Conservation (phyloP, 768 basidiomycete species). For the Naematelia aurantialba region DNA sequence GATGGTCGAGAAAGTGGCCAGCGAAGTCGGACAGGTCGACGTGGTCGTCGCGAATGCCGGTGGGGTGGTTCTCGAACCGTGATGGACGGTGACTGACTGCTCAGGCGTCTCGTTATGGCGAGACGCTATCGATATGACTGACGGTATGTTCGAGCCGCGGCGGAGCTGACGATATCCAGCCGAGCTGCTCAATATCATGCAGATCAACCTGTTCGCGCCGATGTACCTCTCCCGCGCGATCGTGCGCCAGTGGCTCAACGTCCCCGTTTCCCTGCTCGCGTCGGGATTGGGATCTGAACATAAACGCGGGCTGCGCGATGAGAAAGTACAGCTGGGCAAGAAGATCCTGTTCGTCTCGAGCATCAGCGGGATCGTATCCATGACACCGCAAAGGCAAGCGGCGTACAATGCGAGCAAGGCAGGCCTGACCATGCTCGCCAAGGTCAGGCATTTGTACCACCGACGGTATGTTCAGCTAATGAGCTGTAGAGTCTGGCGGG, state of each 20-base stretch:
- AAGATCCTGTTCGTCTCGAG: constrained; percentile 46
- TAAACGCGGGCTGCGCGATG: constrained; percentile 10
- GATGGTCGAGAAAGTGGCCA: constrained; percentile 33
- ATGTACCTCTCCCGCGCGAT: constrained; percentile 45
- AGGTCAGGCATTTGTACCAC: constrained; percentile 24
- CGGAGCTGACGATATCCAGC: constrained; percentile 10
- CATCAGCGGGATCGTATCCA: constrained; percentile 46
- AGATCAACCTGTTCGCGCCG: constrained; percentile 45
- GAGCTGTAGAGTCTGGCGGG: constrained; percentile 31
- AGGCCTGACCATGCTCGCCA: constrained; percentile 41
- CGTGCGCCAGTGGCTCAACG: constrained; percentile 42
- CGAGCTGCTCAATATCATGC: constrained; percentile 33
- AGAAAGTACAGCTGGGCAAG: constrained; percentile 33
- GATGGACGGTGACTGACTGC: neutral
- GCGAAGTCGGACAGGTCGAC: constrained; percentile 46
- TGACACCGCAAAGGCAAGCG: constrained; percentile 46
- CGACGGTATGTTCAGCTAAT: neutral
- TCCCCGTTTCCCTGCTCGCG: constrained; percentile 15
- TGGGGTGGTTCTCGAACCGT: constrained; percentile 5
- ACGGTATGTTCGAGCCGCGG: constrained; percentile 22
- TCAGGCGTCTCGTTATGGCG: constrained; percentile 38
- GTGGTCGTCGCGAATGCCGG: constrained; percentile 47
- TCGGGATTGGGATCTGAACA: no score
- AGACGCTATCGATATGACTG: constrained; percentile 34
- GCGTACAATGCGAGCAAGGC: constrained; percentile 48